Base-by-base conservation (phyloP, 176 grass and related monocot species). In the Ensete ventricosum region DNA sequence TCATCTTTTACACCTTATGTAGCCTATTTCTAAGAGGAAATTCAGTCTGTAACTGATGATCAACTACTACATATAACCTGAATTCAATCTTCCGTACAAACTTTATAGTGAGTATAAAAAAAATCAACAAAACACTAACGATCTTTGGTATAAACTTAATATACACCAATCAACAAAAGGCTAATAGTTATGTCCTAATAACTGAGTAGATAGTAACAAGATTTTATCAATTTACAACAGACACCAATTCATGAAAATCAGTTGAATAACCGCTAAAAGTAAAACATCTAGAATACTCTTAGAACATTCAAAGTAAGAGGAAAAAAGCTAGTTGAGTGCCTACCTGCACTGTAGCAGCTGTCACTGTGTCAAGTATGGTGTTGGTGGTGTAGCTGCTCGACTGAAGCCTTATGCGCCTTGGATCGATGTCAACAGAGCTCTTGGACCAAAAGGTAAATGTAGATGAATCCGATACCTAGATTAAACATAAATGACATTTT, bases 371-470 rank as follows among this genome's bases (percentile, higher is more conserved):
- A 71, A 98, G 88, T 75, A 98, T 93, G 72, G 90, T 98, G 77
- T 81, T 91, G 1, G 88, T 91, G 69, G 94, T 98, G 80, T 98
- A 98, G 78, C 85, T 98, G 82, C 82, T 98, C 82, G 94, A 98
- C 78, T 98, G 92, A 57, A 93, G 81, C 73, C 90, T 85, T 85
- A 98, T 98, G 79, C 94, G 87, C 77, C 75, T 93, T 75, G 90
- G 85, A 63, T 97, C 94, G 65, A 81, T 20, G 58, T 97, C 94
- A 84, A 97, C 94, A 21, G 90, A 87, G 74, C 81, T 97, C 84
- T 93, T 97, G 6, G 94, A 93, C 94, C 94, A 97, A 87, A 97
- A 97, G 50, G 89, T 82, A 85, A 97, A 97, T 55, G 90, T 87
- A 62, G 90, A 97, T 17, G 88, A 87, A 89, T 97, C 89, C 70